Evolutionary conservation across 176 grass and related monocot species (phyloP), one percentile per base, ranked within the genome.

Genomic region (Tillandsia fasciculata): DNA sequence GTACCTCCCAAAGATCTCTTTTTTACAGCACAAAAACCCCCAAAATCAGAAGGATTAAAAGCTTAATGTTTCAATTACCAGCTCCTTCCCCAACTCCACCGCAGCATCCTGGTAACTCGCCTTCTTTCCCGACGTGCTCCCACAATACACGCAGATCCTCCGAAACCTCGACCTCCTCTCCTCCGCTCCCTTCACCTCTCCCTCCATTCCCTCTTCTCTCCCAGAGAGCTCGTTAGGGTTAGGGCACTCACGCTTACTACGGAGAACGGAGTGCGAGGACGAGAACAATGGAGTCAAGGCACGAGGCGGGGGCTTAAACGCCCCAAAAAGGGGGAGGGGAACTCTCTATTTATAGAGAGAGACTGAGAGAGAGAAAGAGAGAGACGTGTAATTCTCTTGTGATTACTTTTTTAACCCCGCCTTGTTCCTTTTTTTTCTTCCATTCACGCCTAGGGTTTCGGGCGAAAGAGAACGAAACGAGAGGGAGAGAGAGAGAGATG

Each of bases 101-200:
- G 75, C 75, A 42, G 75, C 75, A 28, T 69, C 52, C 52, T 58
- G 75, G 20, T 77, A 77, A 47, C 52, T 69, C 12, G 52, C 10
- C 66, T 77, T 77, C 53, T 61, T 69, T 52, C 75, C 75, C n/a
- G 65, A 51, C 11, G 49, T 52, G 53, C 52, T 77, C 20, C 75
- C 75, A 33, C 75, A 77, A 65, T 69, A 77, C 33, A 77, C 75
- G 47, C 75, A 77, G 12, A 77, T 77, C 75, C 66, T 77, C 29
- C 66, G 42, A 27, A 77, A 77, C 65, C 66, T 58, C 66, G 75
- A 69, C 8, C 9, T 61, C 56, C 56, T 61, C 56, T 61, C 56
- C 22, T 61, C 53, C 4, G n/a, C n/a, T 13, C n/a, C 53, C 53
- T 57, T 10, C 56, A 23, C 10, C 56, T 61, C 56, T 61, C n/a